Base-by-base conservation (phyloP, 2,329 filamentous ascomycete species). In the Aspergillus brasiliensis region DNA sequence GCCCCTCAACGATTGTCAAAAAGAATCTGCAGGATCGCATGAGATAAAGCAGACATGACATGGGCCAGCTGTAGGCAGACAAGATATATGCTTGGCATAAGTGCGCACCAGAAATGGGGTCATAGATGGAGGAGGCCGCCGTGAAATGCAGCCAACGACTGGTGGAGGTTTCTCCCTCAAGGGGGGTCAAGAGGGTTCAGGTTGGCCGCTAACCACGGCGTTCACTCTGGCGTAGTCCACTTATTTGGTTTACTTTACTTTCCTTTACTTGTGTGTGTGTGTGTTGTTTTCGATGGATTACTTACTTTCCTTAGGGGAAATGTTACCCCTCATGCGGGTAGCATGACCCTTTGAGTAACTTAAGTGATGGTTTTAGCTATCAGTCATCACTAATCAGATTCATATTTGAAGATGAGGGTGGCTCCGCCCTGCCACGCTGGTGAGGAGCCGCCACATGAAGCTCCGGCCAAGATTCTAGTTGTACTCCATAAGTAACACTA, bases 311-410 rank as follows among this genome's bases (percentile, higher is more conserved):
- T 42, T 19, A 7, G n/a, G 44, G 15, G 25, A n/a, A 5, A 17
- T 34, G 31, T 31, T 49, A 49, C 46, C 46, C 46, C 46, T 49
- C 46, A 49, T 49, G 46, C 46, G 46, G 46, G 46, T 49, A 28
- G 46, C 25, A 28, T 49, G 46, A 28, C 46, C 17, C 13, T 31
- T 31, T 34, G 31, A 34, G 31, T 34, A 34, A 34, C 31, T 34
- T 34, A 34, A 34, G 31, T 34, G 46, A 25, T 28, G 15, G 46
- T 4, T 5, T 47, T 10, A 3, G 21, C 13, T 31, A 48, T 25
- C 27, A 48, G 23, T 48, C 25, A 23, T 23, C 8, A 23, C 11
- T 27, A 48, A 23, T 27, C 31, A 48, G 5, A 15, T 7, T 48
- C 44, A n/a, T 25, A 23, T 23, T n/a, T 27, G 21, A 15, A 48